Conservation (phyloP, 2,329 filamentous ascomycete genomes). For the Xylariales sp. region DNA sequence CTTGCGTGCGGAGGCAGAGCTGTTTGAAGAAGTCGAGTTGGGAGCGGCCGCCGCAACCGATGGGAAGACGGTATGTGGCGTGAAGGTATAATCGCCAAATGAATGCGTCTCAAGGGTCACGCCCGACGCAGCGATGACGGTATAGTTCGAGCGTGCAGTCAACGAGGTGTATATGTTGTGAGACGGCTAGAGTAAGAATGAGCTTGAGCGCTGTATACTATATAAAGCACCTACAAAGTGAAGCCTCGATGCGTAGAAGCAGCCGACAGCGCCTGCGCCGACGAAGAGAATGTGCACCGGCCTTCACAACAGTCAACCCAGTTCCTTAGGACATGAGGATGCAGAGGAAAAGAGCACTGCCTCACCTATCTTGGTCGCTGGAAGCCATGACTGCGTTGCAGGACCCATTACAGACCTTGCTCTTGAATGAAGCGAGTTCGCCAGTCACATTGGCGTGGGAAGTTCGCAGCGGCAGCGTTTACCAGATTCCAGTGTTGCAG, state of each 20-base stretch:
- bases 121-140: constrained; percentile 54
- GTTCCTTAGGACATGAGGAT: no score
- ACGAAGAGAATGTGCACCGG: constrained; percentile 60
- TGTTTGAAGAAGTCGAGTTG: constrained; percentile 10
- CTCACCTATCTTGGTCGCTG: no score
- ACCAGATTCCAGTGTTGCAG: no score
- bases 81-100: constrained; percentile 64
- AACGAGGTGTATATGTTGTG: constrained; percentile 59
- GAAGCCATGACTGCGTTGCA: no score
- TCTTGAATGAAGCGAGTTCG: no score
- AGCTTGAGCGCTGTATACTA: neutral
- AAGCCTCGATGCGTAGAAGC: constrained; percentile 66
- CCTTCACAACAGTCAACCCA: constrained; percentile 22
- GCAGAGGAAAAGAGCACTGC: no score
- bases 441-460: no score
- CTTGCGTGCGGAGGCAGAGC: constrained; percentile 12
- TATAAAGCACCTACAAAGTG: constrained; percentile 42
- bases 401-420: no score
- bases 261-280: constrained; percentile 67
- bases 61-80: constrained; percentile 56
- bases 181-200: constrained; percentile 31
- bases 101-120: constrained; percentile 61
- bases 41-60: constrained; percentile 51
- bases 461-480: no score
- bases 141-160: constrained; percentile 70